Evolutionary conservation across 106 monocot species (phyloP), one percentile per base, ranked within the genome.

Genomic region (Acanthochlamys bracteata): DNA sequence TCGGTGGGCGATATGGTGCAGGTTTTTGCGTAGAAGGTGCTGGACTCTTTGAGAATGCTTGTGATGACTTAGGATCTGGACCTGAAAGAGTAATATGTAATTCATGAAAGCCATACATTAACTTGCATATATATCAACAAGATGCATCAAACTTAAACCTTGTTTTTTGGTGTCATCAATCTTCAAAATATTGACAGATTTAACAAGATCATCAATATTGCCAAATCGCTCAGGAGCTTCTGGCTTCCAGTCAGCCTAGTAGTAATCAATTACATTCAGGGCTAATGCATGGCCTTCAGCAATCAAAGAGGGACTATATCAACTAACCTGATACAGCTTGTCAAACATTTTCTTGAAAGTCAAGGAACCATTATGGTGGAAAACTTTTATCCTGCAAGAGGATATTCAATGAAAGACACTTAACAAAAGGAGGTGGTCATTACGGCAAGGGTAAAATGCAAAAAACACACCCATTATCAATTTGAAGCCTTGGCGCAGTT

Each of bases 211-310:
- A 33, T 60, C 41, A 66, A 96, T 80, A 47, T 88, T 83, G 64
- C 76, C 66, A 74, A 85, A 91, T 41, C 23, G 80, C 67, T 91
- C 91, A 64, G 96, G 82, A 61, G 82, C 69, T 69, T 88, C 85
- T 63, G 96, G 96, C 59, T 85, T 96, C 96, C 96, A 96, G 2
- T 91, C 96, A 66, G 80, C 90, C 96, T 96, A n/a, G n/a, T n/a
- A n/a, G n/a, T n/a, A n/a, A n/a, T 63, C 63, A n/a, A n/a, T n/a
- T n/a, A n/a, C n/a, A n/a, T n/a, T n/a, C n/a, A 71, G 26, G 53
- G 67, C 33, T 49, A 73, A 65, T 40, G 42, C 19, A 25, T 59
- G 66, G 47, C 39, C 33, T 51, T 71, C 11, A 74, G 3, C 60
- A 27, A n/a, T n/a, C n/a, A n/a, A n/a, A n/a, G n/a, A n/a, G n/a